A percentile compares a stretch with the other conserved stretches of the same genome.
These are phyloP conservation scores for Xylariaceae sp. DNA, from an alignment of 2,329 filamentous ascomycete genomes.

Conservation along the genomic window DNA sequence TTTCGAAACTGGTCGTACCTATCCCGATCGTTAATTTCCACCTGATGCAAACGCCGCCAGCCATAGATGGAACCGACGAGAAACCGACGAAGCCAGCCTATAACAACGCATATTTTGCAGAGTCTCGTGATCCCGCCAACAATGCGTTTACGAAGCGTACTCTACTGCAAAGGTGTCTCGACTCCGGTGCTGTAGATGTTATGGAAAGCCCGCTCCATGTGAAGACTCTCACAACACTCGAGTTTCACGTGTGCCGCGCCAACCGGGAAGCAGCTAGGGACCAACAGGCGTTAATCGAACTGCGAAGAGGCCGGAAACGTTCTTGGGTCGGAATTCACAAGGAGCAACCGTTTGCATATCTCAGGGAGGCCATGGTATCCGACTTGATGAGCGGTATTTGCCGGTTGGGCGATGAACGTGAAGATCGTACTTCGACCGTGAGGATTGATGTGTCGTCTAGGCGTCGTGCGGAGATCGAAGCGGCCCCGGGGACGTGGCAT, in stretches of 20 bases:
- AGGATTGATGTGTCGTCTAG: slow-evolving; percentile 63
- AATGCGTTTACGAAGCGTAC: slow-evolving; percentile 36
- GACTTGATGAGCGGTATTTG: slow-evolving; percentile 87
- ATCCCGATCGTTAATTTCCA: slow-evolving; percentile 48
- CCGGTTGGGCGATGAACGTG: slow-evolving; percentile 56
- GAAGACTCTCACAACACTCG: slow-evolving; percentile 68
- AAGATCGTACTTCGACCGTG: slow-evolving; percentile 59
- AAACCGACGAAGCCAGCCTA: slow-evolving; percentile 22
- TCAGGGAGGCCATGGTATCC: slow-evolving; percentile 90
- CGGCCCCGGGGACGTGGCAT: slow-evolving; percentile 70
- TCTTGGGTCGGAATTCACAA: slow-evolving; percentile 89
- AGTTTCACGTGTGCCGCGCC: slow-evolving; percentile 77
- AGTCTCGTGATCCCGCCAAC: slow-evolving; percentile 29
- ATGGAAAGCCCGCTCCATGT: slow-evolving; percentile 71
- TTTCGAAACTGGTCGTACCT: slow-evolving; percentile 52
- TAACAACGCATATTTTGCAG: slow-evolving; percentile 22
- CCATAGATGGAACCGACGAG: slow-evolving; percentile 30
- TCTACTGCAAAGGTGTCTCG: slow-evolving; percentile 66
- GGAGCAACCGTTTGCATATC: slow-evolving; percentile 79
- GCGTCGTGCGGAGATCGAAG: slow-evolving; percentile 59
- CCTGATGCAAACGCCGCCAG: slow-evolving; percentile 28
- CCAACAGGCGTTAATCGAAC: slow-evolving; percentile 64
- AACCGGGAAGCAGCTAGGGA: slow-evolving; percentile 71
- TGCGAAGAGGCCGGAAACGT: slow-evolving; percentile 71
- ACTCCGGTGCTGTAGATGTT: slow-evolving; percentile 82